Evolutionary conservation across 495 filamentous ascomycete genomes (phyloP).

Genomic region (Letharia lupina): DNA sequence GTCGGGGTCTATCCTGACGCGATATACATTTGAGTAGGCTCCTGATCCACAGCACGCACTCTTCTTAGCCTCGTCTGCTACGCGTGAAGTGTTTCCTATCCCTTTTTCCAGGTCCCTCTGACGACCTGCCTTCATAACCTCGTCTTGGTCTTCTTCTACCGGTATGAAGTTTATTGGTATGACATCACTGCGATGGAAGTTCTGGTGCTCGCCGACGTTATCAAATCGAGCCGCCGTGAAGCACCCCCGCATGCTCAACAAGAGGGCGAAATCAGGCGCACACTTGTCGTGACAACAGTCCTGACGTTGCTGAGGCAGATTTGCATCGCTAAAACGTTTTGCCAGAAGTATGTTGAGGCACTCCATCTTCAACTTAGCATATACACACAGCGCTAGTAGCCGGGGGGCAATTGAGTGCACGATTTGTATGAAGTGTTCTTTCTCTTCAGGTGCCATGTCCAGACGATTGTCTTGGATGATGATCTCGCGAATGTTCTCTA

Average conservation of each 20-base stretch:
- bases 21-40: conserved; percentile 14
- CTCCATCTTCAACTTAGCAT: conserved; percentile 1
- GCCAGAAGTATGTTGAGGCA: conserved; percentile 14
- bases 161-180: neutral
- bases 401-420: neutral
- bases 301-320: neutral
- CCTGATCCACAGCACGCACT: conserved; percentile 11
- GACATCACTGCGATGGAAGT: neutral
- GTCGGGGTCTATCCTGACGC: conserved; percentile 14
- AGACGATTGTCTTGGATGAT: conserved; percentile 4
- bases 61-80: neutral
- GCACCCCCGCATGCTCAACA: neutral
- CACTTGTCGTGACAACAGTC: neutral
- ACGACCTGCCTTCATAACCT: neutral
- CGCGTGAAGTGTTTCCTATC: neutral
- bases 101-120: neutral
- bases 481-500: conserved; percentile 4
- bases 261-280: neutral
- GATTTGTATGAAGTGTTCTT: neutral
- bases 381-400: conserved; percentile 11
- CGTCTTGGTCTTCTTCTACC: neutral
- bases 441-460: neutral
- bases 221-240: neutral
- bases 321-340: neutral
- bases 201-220: neutral